Evolutionary conservation across 73 alveolate species (phyloP).

Genomic region (Tetrahymena borealis): DNA sequence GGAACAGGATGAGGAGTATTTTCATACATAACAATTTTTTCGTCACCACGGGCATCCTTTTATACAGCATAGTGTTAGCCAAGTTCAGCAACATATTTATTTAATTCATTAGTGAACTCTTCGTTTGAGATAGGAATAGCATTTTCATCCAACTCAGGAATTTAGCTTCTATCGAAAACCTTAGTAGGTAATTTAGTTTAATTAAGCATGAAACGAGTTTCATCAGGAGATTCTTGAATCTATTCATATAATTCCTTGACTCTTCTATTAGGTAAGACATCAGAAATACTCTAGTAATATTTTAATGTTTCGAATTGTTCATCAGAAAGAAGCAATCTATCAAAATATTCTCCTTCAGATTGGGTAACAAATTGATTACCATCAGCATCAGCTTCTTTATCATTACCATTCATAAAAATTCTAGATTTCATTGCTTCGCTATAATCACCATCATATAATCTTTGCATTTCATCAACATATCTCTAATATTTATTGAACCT

Average conservation of each 20-base stretch:
- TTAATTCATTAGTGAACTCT: not conserved
- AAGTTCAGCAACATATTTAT: not conserved
- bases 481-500: not conserved
- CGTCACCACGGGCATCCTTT: not conserved
- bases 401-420: not conserved
- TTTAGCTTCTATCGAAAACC: not conserved
- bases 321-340: not conserved
- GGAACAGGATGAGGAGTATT: not conserved
- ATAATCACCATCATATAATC: not conserved
- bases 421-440: not conserved
- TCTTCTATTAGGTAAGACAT: not conserved
- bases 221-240: not conserved
- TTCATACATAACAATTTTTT: not conserved
- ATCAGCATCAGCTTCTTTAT: not conserved
- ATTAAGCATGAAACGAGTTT: not conserved
- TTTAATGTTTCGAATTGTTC: not conserved
- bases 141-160: not conserved
- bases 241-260: not conserved
- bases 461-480: not conserved
- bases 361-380: not conserved
- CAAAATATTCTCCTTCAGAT: not conserved
- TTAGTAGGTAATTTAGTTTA: not conserved
- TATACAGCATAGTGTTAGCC: not conserved
- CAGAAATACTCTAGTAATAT: not conserved
- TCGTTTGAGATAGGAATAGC: not conserved